Conservation (phyloP, 768 basidiomycete genomes). For the Cytidiella melzeri region DNA sequence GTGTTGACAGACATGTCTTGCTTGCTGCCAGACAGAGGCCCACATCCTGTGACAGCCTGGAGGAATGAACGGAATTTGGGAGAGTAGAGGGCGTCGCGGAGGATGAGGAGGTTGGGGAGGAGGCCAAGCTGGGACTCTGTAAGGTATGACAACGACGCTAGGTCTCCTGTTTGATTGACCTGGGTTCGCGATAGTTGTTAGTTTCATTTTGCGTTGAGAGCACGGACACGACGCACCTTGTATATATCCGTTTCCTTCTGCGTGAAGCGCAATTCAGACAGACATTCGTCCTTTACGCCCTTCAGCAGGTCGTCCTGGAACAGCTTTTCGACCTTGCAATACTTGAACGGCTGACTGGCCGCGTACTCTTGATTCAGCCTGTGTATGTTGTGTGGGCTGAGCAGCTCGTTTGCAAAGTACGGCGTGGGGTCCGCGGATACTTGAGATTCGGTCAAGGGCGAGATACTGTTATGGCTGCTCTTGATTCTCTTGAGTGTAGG, state of each 20-base stretch:
- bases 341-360: constrained; percentile 67
- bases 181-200: constrained; percentile 34
- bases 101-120: constrained; percentile 70
- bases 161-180: constrained; percentile 97
- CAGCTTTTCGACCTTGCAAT: constrained; percentile 73
- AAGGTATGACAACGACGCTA: constrained; percentile 88
- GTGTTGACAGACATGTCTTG: constrained; percentile 95
- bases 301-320: constrained; percentile 79
- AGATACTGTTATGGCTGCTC: constrained; percentile 30
- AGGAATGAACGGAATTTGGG: constrained; percentile 75
- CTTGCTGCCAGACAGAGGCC: constrained; percentile 83
- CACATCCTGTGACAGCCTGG: constrained; percentile 84
- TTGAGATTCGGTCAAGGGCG: constrained; percentile 13
- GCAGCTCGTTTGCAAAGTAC: constrained; percentile 47
- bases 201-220: not conserved
- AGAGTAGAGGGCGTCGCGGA: constrained; percentile 92
- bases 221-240: constrained; percentile 53
- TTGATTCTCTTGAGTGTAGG: constrained; percentile 32
- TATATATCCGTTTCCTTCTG: constrained; percentile 99
- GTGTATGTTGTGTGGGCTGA: constrained; percentile 52
- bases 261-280: constrained; percentile 71
- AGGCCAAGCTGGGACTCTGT: constrained; percentile 68
- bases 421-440: constrained; percentile 22
- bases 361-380: constrained; percentile 51
- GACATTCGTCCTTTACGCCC: constrained; percentile 79